Percentiles rank a stretch among this genome's conserved stretches.
Evolutionary conservation across 1,139 yeast species (phyloP).

Genomic region (Kazachstania sp.): DNA sequence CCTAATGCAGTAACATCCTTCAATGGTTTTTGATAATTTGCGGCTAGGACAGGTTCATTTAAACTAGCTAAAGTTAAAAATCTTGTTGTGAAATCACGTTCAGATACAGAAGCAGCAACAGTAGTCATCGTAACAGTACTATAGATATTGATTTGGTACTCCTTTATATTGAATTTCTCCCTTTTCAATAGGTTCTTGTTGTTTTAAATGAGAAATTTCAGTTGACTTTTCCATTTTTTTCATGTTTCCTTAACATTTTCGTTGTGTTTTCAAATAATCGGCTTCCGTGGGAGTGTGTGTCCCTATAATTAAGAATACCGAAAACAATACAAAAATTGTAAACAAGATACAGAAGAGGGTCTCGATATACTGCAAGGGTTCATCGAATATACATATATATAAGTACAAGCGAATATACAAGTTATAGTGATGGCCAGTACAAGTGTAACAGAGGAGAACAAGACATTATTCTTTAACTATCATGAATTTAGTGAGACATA

Average conservation of each 20-base stretch:
- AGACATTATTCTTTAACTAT: constrained; percentile 50
- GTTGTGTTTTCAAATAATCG: too few species aligned
- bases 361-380: too few species aligned
- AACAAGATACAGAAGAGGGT: neutral
- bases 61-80: constrained; percentile 29
- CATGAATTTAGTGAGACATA: constrained; percentile 46
- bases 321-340: neutral
- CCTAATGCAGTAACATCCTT: constrained; percentile 27
- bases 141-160: neutral
- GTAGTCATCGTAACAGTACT: neutral
- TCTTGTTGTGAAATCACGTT: constrained; percentile 26
- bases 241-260: too few species aligned
- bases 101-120: constrained; percentile 8
- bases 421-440: neutral
- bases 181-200: neutral
- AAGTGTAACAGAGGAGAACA: neutral
- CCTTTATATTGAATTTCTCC: neutral
- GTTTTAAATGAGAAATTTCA: too few species aligned
- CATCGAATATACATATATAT: too few species aligned
- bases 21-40: constrained; percentile 25
- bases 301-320: neutral
- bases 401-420: too few species aligned
- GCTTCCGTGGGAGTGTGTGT: too few species aligned
- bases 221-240: too few species aligned
- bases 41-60: constrained; percentile 20